Percentiles rank a stretch among this genome's conserved stretches.
Conservation (phyloP, 2,329 filamentous ascomycete species). For the Sporothrix brunneoviolacea region DNA sequence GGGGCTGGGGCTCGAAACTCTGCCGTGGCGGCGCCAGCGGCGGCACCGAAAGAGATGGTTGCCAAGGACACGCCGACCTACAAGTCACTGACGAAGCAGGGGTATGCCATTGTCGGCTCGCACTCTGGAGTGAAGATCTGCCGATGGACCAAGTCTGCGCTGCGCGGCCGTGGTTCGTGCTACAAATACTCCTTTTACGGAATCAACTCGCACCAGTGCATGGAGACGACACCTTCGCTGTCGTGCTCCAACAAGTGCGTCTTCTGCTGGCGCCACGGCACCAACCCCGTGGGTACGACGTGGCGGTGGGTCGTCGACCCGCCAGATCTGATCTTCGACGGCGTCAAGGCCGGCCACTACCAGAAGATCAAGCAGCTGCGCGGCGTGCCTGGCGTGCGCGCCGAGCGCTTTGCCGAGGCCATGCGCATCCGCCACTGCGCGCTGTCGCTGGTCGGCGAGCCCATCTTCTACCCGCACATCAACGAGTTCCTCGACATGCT, state of each 20-base stretch:
- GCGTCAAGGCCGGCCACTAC: slow-evolving; percentile 88
- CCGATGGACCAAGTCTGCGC: slow-evolving; percentile 95
- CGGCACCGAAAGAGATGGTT: slow-evolving; percentile 80
- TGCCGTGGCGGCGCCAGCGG: slow-evolving; percentile 35
- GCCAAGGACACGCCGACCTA: slow-evolving; percentile 86
- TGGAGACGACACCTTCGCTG: slow-evolving; percentile 94
- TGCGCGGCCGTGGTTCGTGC: slow-evolving; percentile 87
- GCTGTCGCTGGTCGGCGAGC: slow-evolving; percentile 85
- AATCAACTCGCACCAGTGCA: slow-evolving; percentile 92
- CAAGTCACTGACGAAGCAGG: slow-evolving; percentile 85
- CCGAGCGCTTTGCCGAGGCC: slow-evolving; percentile 86
- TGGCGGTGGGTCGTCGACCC: slow-evolving; percentile 96
- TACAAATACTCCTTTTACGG: slow-evolving; percentile 99
- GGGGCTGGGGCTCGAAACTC: too few species aligned
- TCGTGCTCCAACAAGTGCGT: slow-evolving; percentile 98
- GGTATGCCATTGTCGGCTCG: slow-evolving; percentile 89
- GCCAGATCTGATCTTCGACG: slow-evolving; percentile 80
- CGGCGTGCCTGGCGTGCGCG: slow-evolving; percentile 84
- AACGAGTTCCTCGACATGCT: slow-evolving; percentile 83
- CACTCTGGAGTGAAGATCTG: slow-evolving; percentile 98
- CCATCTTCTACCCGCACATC: slow-evolving; percentile 98
- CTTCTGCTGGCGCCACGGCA: slow-evolving; percentile 97
- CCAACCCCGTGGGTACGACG: slow-evolving; percentile 91
- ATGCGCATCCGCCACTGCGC: slow-evolving; percentile 93
- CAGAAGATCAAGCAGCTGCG: slow-evolving; percentile 97